Base-by-base conservation (phyloP, 352 stramenopile genomes). In the Labyrinthula sp. region DNA sequence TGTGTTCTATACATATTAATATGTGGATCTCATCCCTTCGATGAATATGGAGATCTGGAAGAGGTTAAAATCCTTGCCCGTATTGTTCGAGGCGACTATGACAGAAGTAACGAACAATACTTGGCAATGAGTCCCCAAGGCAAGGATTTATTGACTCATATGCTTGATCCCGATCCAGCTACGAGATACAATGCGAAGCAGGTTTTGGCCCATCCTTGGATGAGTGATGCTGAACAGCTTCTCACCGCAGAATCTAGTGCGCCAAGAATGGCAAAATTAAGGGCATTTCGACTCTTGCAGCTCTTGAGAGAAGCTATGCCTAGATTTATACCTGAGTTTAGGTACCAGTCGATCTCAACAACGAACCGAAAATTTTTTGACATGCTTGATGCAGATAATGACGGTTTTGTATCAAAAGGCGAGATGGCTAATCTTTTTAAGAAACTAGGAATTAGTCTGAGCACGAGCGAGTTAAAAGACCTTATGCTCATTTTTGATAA, bases 1-100 rank as follows among this genome's bases (percentile, higher is more conserved):
- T 77, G 69, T 1, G 78, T 80, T 29, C 41, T 82, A 35, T 80
- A 82, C 56, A 82, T 80, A 58, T 47, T 82, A 65, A 43, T 82
- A 2, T 80, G 71, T 29, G 72, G 72, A 1, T 79, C 75, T 35
- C 73, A 82, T 40, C 72, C 72, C 15, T 82, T 82, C 30, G 72
- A 82, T 34, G 69, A 69, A 0, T 48, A 72, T 21, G 71, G 71
- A n/a, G 67, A 67, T 4, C 48, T 68, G 18, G 71, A 71, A 38
- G 72, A 80, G 56, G 77, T 66, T 38, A 66, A 77, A 20, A 80
- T 83, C 67, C 76, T 81, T 40, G 67, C 66, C 2, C 68, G 63
- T 48, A 79, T 80, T 40, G 77, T 77, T 37, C 60, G 58, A 14
- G 77, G 71, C 46, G 60, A 54, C 26, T 83, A 70, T n/a, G 61